phyloP scores from a whole-genome alignment of 441 rosid species.

The Gossypium trilobum region DNA sequence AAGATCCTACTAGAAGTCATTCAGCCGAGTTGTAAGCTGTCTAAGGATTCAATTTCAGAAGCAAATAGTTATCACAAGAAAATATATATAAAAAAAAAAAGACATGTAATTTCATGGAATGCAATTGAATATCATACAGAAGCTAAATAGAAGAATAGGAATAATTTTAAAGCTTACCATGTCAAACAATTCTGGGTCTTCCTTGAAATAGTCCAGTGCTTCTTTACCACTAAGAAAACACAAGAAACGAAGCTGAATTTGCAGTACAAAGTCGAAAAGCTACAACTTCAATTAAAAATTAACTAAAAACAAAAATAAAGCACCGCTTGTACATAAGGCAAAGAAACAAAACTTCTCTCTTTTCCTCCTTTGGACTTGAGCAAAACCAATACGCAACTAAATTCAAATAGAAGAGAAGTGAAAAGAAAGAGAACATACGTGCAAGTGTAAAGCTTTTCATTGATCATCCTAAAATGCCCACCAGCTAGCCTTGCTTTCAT shows the following conservation, averaged over 20 bases:
- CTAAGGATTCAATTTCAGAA: background rate
- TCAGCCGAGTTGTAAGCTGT: background rate
- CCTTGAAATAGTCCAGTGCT: constrained; percentile 56
- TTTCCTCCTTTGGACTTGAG: background rate
- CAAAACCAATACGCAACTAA: background rate
- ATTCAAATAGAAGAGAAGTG: background rate
- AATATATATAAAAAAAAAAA: too few species aligned
- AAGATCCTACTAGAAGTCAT: background rate
- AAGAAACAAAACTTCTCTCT: background rate
- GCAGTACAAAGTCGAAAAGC: background rate
- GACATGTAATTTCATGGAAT: too few species aligned
- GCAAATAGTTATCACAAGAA: too few species aligned
- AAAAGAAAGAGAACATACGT: constrained; percentile 32
- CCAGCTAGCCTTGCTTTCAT: constrained; percentile 71
- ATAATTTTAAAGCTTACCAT: constrained; percentile 34
- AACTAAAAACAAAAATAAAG: background rate
- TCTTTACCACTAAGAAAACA: constrained; percentile 56
- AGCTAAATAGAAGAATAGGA: background rate
- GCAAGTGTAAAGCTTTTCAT: constrained; percentile 91
- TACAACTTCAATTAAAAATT: background rate
- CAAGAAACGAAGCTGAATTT: constrained; percentile 6
- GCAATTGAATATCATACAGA: background rate
- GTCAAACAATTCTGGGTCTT: constrained; percentile 67
- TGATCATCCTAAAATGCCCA: constrained; percentile 81
- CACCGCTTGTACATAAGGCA: background rate